Percentiles rank a stretch among this genome's conserved stretches.
Evolutionary conservation across 2,329 filamentous ascomycete genomes (phyloP).

Genomic region (Aspergillus alliaceus): DNA sequence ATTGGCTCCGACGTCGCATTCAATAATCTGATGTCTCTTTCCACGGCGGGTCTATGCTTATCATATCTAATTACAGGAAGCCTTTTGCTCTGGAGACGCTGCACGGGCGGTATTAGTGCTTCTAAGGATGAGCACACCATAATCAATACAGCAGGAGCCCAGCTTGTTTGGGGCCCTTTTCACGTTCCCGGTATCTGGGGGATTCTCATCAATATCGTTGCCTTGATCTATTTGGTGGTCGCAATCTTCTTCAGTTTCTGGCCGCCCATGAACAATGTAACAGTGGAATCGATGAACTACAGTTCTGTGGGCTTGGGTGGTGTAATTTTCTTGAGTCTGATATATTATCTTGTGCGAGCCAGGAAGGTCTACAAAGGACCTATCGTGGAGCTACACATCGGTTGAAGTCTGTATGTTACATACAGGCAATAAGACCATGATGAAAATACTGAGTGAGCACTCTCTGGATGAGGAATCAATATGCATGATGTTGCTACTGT

Average conservation of each 20-base stretch:
- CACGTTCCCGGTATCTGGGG: constrained; percentile 34
- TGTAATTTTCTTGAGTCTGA: constrained; percentile 39
- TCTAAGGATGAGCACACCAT: constrained; percentile 18
- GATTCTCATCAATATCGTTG: constrained; percentile 44
- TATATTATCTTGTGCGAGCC: constrained; percentile 43
- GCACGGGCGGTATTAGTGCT: constrained; percentile 20
- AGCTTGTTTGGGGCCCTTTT: constrained; percentile 32
- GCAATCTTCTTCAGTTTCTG: constrained; percentile 53
- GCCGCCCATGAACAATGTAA: constrained; percentile 40
- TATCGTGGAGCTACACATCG: constrained; percentile 25
- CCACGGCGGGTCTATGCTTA: constrained; percentile 31
- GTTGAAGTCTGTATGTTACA: too few relatives aligned
- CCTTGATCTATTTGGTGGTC: constrained; percentile 47
- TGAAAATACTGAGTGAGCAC: too few relatives aligned
- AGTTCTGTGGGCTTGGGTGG: constrained; percentile 43
- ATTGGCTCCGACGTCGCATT: constrained; percentile 31
- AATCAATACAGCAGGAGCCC: constrained; percentile 26
- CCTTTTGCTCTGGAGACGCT: constrained; percentile 30
- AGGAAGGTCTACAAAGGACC: constrained; percentile 36
- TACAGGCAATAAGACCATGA: too few relatives aligned
- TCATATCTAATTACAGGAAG: constrained; percentile 29
- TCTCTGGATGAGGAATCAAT: too few relatives aligned
- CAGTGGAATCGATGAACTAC: constrained; percentile 50
- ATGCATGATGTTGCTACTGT: too few relatives aligned
- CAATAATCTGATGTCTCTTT: constrained; percentile 35